A percentile compares a stretch with the other conserved stretches of the same genome.
phyloP scores from a whole-genome alignment of 192 early-diverging fungal genomes.

The Dissophora ornata region DNA sequence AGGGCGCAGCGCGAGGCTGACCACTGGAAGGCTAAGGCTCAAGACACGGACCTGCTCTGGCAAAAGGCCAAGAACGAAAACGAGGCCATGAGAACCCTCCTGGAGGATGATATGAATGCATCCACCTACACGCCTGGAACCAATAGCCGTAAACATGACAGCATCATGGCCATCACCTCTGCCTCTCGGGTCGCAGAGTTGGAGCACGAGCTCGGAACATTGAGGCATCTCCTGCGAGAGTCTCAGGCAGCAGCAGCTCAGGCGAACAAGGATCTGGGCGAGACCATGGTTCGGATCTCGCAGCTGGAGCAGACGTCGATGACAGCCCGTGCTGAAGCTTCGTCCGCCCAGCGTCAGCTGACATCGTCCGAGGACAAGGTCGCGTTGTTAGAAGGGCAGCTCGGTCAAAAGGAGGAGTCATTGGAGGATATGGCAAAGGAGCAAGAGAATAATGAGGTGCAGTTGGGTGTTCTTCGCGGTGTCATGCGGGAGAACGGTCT shows the following conservation, averaged over 20 bases:
- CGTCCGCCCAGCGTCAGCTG: slow-evolving; percentile 49
- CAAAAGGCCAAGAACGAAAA: slow-evolving; percentile 57
- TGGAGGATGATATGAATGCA: slow-evolving; percentile 59
- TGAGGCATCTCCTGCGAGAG: slow-evolving; percentile 47
- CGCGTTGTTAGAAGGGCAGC: slow-evolving; percentile 42
- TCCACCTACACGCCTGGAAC: slow-evolving; percentile 45
- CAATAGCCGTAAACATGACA: slow-evolving; percentile 42
- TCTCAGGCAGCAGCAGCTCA: slow-evolving; percentile 46
- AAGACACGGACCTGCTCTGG: slow-evolving; percentile 58
- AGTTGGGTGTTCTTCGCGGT: slow-evolving; percentile 62
- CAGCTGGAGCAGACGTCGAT: slow-evolving; percentile 61
- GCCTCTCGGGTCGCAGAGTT: slow-evolving; percentile 47
- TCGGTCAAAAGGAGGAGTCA: slow-evolving; percentile 56
- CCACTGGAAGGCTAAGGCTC: slow-evolving; percentile 54
- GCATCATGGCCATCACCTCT: slow-evolving; percentile 53
- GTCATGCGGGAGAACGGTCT: slow-evolving; percentile 62
- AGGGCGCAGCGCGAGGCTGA: slow-evolving; percentile 55
- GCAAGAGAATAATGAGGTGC: slow-evolving; percentile 67
- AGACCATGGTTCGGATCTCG: slow-evolving; percentile 56
- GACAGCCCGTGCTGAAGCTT: slow-evolving; percentile 56
- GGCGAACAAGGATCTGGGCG: slow-evolving; percentile 53
- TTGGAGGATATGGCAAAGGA: slow-evolving; percentile 59
- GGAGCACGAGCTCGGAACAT: slow-evolving; percentile 54
- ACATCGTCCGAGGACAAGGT: slow-evolving; percentile 57
- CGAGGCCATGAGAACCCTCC: slow-evolving; percentile 52